Percentiles rank a stretch among this genome's conserved stretches.
phyloP scores from a whole-genome alignment of 78 protist species.

The Isochrysis galbana region DNA sequence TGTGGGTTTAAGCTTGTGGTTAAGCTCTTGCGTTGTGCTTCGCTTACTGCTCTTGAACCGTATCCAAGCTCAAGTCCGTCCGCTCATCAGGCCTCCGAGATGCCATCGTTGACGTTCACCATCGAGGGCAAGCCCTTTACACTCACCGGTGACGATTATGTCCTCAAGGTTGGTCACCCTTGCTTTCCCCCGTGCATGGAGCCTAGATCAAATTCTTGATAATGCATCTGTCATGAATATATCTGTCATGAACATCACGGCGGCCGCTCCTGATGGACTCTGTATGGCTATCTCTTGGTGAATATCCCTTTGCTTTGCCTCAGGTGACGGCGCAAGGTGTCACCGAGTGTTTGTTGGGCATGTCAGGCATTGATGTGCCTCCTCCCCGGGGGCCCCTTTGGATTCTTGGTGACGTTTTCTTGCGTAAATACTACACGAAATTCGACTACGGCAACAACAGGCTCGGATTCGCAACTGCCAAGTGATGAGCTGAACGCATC shows the following conservation, averaged over 20 bases:
- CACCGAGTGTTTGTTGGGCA: slow-evolving; percentile 86
- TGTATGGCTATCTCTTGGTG: no score
- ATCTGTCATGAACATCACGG: slow-evolving; percentile 32
- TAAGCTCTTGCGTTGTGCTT: no score
- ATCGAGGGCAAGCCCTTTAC: slow-evolving; percentile 74
- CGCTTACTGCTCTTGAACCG: no score
- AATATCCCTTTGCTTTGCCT: no score
- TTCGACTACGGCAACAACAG: neutral
- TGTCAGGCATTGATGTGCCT: slow-evolving; percentile 76
- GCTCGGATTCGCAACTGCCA: neutral
- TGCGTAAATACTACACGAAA: slow-evolving; percentile 48
- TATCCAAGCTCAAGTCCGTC: neutral
- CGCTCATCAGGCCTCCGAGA: slow-evolving; percentile 33
- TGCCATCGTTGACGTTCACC: slow-evolving; percentile 78
- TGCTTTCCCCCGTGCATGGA: no score
- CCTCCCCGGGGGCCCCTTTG: slow-evolving; percentile 75
- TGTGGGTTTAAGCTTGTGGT: no score
- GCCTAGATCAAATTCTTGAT: no score
- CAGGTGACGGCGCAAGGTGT: slow-evolving; percentile 73
- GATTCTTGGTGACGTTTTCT: slow-evolving; percentile 97
- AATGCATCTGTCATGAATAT: no score
- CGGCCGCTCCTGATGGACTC: no score
- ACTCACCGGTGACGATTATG: slow-evolving; percentile 80
- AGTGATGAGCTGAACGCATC: no score
- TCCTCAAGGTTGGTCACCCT: no score